Percentiles rank a stretch among this genome's conserved stretches.
Conservation (phyloP, 1,284 basidiomycete genomes). For the Bjerkandera adusta region DNA sequence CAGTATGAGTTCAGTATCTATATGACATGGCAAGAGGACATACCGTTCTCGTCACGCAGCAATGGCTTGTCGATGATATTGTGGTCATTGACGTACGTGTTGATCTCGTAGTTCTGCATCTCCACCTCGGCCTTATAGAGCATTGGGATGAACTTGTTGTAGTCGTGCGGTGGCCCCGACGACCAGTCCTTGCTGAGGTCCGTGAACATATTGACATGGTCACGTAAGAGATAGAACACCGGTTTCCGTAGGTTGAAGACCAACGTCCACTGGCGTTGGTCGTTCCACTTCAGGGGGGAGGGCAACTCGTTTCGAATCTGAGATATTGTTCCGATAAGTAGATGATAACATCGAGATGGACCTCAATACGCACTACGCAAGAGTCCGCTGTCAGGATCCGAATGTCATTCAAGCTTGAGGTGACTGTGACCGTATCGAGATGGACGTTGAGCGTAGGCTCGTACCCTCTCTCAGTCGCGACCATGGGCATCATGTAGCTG, state of each 20-base stretch:
- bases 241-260: slow-evolving; percentile 69
- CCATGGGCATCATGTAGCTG: slow-evolving; percentile 80
- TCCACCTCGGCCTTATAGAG: slow-evolving; percentile 71
- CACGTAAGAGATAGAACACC: slow-evolving; percentile 76
- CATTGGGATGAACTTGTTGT: slow-evolving; percentile 81
- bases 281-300: slow-evolving; percentile 65
- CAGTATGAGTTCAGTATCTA: neutral
- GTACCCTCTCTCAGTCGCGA: slow-evolving; percentile 71
- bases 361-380: slow-evolving; percentile 53
- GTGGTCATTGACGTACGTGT: slow-evolving; percentile 90
- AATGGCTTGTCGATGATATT: slow-evolving; percentile 92
- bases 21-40: neutral
- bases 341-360: neutral
- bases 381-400: slow-evolving; percentile 73
- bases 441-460: slow-evolving; percentile 78
- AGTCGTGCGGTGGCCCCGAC: slow-evolving; percentile 75
- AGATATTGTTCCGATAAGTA: slow-evolving; percentile 11
- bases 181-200: slow-evolving; percentile 91
- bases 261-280: slow-evolving; percentile 76
- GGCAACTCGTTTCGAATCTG: slow-evolving; percentile 68
- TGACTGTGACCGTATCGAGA: slow-evolving; percentile 75
- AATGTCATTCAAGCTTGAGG: slow-evolving; percentile 86
- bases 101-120: slow-evolving; percentile 73
- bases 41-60: slow-evolving; percentile 79
- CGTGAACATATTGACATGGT: slow-evolving; percentile 90